phyloP scores from a whole-genome alignment of 768 basidiomycete genomes.

The Hortiboletus flavorubellus region DNA sequence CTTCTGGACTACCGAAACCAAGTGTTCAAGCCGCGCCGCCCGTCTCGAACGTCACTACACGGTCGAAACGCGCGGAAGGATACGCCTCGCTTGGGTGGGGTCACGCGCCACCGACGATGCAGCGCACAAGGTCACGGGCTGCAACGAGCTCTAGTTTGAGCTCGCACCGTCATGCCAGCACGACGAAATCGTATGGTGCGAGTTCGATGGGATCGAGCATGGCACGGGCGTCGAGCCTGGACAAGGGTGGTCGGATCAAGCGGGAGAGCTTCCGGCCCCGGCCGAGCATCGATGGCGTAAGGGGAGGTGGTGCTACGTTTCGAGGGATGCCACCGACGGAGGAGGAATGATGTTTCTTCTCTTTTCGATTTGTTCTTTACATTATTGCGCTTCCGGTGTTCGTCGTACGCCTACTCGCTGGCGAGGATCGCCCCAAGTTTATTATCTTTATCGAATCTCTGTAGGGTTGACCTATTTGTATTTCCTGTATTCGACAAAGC shows the following conservation, averaged over 20 bases:
- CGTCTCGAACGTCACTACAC: conserved; percentile 19
- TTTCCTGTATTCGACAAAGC: conserved; percentile 1
- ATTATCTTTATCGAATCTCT: conserved; percentile 25
- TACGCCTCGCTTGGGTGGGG: conserved; percentile 32
- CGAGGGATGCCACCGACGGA: conserved; percentile 27
- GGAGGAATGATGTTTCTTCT: conserved; percentile 20
- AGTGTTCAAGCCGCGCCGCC: background rate
- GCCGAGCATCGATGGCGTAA: conserved; percentile 57
- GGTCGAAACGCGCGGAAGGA: conserved; percentile 27
- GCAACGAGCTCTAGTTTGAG: conserved; percentile 9
- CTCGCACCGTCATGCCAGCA: conserved; percentile 5
- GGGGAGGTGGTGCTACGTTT: conserved; percentile 8
- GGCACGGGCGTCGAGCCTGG: conserved; percentile 19
- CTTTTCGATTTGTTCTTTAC: background rate
- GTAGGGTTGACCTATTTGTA: background rate
- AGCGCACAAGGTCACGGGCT: conserved; percentile 28
- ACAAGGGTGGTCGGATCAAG: conserved; percentile 51
- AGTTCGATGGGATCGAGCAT: conserved; percentile 7
- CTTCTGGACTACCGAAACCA: conserved; percentile 15
- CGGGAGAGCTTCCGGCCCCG: conserved; percentile 85
- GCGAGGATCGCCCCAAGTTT: conserved; percentile 16
- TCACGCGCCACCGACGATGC: conserved; percentile 34
- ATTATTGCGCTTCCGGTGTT: background rate
- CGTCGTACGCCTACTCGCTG: conserved; percentile 17
- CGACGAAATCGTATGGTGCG: conserved; percentile 15